phyloP scores from a whole-genome alignment of 1,284 basidiomycete species.

The Melanopsichium pennsylvanicum region DNA sequence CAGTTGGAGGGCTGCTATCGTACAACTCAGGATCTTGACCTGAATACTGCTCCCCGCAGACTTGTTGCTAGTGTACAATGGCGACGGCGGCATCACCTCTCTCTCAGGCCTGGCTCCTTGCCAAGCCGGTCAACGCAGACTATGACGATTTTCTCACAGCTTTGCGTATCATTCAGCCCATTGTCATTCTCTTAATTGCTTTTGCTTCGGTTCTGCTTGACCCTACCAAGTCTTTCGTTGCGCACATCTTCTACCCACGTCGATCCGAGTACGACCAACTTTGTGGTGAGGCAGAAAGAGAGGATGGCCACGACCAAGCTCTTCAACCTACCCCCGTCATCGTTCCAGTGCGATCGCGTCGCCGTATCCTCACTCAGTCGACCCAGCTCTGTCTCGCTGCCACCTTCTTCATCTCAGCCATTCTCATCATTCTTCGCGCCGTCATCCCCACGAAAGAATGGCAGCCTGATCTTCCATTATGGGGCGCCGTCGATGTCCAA shows the following conservation, averaged over 20 bases:
- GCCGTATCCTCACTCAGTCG: constrained; percentile 45
- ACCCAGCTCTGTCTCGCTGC: constrained; percentile 42
- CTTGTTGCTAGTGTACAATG: too few relatives aligned
- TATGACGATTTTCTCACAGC: constrained; percentile 24
- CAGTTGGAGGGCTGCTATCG: too few relatives aligned
- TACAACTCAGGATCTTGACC: too few relatives aligned
- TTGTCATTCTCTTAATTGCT: constrained; percentile 37
- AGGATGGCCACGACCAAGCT: constrained; percentile 12
- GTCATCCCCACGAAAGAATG: constrained; percentile 57
- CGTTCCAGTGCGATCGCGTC: constrained; percentile 52
- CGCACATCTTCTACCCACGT: constrained; percentile 12
- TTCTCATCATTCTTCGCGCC: constrained; percentile 56
- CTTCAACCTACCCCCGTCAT: constrained; percentile 55
- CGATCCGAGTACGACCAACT: constrained; percentile 36
- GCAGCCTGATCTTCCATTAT: constrained; percentile 51
- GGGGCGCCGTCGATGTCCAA: constrained; percentile 53
- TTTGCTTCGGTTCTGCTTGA: constrained; percentile 33
- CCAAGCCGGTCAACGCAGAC: constrained; percentile 17
- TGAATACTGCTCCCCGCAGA: too few relatives aligned
- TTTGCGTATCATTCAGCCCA: constrained; percentile 45
- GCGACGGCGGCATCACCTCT: neutral
- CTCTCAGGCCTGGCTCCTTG: constrained; percentile 7
- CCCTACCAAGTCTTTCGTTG: constrained; percentile 22
- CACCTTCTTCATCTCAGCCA: constrained; percentile 53
- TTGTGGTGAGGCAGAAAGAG: constrained; percentile 18